Base-by-base conservation (phyloP, 2,329 filamentous ascomycete species). In the Ciborinia camelliae region DNA sequence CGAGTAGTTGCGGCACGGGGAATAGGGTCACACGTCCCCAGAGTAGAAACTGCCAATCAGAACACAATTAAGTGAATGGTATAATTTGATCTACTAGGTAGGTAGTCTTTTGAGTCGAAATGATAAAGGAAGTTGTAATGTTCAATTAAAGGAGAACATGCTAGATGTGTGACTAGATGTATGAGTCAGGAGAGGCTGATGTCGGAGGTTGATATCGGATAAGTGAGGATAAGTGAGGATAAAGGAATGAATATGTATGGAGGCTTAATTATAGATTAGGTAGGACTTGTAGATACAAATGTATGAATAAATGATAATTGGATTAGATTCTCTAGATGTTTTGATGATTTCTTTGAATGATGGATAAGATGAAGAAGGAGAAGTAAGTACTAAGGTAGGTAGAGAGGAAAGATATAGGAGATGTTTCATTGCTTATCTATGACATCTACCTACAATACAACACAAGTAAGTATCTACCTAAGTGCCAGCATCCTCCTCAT, bases 121-220 rank as follows among this genome's bases (percentile, higher is more conserved):
- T n/a, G n/a, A 35, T 20, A 47, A 35, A 58, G 55, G 41, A 20
- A 45, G 20, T 9, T 6, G 26, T 23, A 28, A 14, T 50, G 35
- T 39, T 30, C 35, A 53, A 39, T 7, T 23, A 61, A 53, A 37
- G 37, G 35, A 41, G 58, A 30, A 41, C 23, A 32, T 51, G 45
- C 58, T 53, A 15, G 58, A 45, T 10, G 45, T 37, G 45, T 61
- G 58, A 61, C 58, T 53, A 15, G 58, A 45, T 10, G 45, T 37
- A 32, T 61, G 58, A 61, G 45, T 61, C 45, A 61, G 58, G 20
- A 32, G 41, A 59, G 55, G 55, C 55, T 59, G 55, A 58, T 45
- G 10, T 47, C 55, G 28, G 43, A 47, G 26, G 30, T 47, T 47
- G 41, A 35, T 47, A 26, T 9, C 41, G 55, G 55, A 59, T 59